Conservation (phyloP, 108 stramenopile genomes). For the Skeletonema marinoi region DNA sequence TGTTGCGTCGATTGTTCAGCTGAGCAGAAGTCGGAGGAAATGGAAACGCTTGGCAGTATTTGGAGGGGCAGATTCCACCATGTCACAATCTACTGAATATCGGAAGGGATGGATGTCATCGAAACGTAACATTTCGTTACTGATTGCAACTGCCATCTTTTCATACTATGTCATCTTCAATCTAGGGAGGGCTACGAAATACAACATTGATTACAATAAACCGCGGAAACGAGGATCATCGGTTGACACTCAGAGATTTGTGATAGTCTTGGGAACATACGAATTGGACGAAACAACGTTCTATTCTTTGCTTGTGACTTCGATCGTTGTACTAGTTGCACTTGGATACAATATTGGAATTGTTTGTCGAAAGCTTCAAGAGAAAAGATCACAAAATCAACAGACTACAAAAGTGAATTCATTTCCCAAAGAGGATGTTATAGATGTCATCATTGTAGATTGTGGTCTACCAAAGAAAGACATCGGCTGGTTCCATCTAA, state of each 20-base stretch:
- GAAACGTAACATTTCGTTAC: not conserved
- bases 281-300: slow-evolving; percentile 29
- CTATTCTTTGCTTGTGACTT: slow-evolving; percentile 19
- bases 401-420: not conserved
- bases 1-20: slow-evolving; percentile 17
- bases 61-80: not conserved
- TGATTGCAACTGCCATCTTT: slow-evolving; percentile 1
- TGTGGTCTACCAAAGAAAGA: slow-evolving; percentile 62
- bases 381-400: not conserved
- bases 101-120: not conserved
- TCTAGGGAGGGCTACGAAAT: slow-evolving; percentile 6
- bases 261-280: slow-evolving; percentile 14
- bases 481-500: slow-evolving; percentile 87
- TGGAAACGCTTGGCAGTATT: slow-evolving; percentile 22
- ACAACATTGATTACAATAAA: not conserved
- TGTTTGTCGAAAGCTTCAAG: slow-evolving; percentile 8
- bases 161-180: slow-evolving; percentile 14
- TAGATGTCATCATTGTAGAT: slow-evolving; percentile 69
- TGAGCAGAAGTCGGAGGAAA: slow-evolving; percentile 17
- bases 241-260: not conserved
- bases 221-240: slow-evolving; percentile 7
- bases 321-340: slow-evolving; percentile 24
- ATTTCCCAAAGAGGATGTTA: not conserved
- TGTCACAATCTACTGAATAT: slow-evolving; percentile 5
- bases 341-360: slow-evolving; percentile 26